Conservation (phyloP, 495 filamentous ascomycete species). For the Paragyromitra xinjiangensis region DNA sequence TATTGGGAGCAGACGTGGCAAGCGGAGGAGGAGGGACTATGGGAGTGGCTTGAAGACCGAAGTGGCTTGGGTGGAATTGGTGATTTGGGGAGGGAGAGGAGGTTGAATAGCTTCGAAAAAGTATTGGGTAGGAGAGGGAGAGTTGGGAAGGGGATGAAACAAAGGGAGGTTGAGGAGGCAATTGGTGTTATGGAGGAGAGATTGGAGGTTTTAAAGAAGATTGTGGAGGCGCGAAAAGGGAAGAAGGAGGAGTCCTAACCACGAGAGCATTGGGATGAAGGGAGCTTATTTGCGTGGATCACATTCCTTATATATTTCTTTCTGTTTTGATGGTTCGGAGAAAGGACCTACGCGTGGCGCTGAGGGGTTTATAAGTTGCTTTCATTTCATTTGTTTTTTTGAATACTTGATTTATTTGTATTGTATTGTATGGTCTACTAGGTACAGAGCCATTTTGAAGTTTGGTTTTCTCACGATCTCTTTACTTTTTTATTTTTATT, state of each 20-base stretch:
- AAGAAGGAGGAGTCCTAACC: conserved; percentile 16
- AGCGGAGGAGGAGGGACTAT: conserved; percentile 86
- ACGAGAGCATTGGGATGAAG: neutral
- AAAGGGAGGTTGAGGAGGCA: conserved; percentile 82
- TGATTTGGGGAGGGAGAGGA: conserved; percentile 58
- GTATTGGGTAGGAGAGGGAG: conserved; percentile 18
- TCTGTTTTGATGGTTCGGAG: conserved; percentile 17
- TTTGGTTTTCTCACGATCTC: conserved; percentile 10
- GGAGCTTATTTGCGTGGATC: conserved; percentile 18
- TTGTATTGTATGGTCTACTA: conserved; percentile 31
- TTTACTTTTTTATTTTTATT: conserved; percentile 2
- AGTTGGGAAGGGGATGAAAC: conserved; percentile 71
- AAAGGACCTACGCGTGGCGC: conserved; percentile 26
- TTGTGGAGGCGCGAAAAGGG: conserved; percentile 68
- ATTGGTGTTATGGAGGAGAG: conserved; percentile 85
- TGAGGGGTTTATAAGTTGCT: conserved; percentile 26
- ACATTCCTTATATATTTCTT: conserved; percentile 32
- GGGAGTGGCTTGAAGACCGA: conserved; percentile 95
- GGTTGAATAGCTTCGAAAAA: conserved; percentile 61
- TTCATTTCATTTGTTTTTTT: conserved; percentile 20
- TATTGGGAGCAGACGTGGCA: conserved; percentile 94
- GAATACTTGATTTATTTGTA: conserved; percentile 10
- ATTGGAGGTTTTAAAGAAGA: conserved; percentile 75
- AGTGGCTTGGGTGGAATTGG: conserved; percentile 76
- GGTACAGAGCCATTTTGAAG: conserved; percentile 14